Percentiles rank a stretch among this genome's conserved stretches.
Evolutionary conservation across 306 rosid species (phyloP).

Genomic region (Lathyrus aphaca): DNA sequence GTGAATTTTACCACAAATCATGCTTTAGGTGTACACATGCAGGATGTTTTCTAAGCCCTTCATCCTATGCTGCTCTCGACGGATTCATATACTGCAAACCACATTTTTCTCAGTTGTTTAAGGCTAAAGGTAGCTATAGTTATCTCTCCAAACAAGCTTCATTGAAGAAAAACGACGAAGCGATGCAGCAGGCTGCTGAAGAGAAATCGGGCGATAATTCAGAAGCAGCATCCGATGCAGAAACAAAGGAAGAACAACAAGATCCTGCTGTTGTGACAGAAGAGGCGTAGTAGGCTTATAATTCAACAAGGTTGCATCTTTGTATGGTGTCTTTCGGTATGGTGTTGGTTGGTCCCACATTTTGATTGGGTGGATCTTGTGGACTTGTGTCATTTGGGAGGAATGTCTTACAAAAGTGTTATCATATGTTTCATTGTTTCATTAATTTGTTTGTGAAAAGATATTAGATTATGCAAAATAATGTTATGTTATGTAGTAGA

Average conservation of each 20-base stretch:
- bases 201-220: conserved; percentile 18
- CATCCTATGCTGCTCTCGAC: conserved; percentile 76
- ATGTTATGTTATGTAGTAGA: background rate
- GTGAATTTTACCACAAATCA: conserved; percentile 66
- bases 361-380: conserved; percentile 12
- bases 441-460: conserved; percentile 12
- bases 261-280: conserved; percentile 8
- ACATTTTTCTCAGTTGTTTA: conserved; percentile 79
- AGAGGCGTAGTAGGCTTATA: conserved; percentile 26
- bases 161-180: conserved; percentile 46
- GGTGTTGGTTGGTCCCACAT: background rate
- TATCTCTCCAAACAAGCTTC: conserved; percentile 63
- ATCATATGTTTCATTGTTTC: background rate
- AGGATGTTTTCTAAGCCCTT: conserved; percentile 62
- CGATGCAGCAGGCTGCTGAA: background rate
- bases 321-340: background rate
- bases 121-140: conserved; percentile 77
- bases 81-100: conserved; percentile 78
- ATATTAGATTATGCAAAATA: background rate
- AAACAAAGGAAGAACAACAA: conserved; percentile 34
- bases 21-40: conserved; percentile 82
- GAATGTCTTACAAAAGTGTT: conserved; percentile 1
- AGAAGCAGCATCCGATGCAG: conserved; percentile 23
- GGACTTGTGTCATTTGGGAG: background rate
- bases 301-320: conserved; percentile 12